Conservation (phyloP, 169 alveolate species). For the Cryptosporidium sp. region DNA sequence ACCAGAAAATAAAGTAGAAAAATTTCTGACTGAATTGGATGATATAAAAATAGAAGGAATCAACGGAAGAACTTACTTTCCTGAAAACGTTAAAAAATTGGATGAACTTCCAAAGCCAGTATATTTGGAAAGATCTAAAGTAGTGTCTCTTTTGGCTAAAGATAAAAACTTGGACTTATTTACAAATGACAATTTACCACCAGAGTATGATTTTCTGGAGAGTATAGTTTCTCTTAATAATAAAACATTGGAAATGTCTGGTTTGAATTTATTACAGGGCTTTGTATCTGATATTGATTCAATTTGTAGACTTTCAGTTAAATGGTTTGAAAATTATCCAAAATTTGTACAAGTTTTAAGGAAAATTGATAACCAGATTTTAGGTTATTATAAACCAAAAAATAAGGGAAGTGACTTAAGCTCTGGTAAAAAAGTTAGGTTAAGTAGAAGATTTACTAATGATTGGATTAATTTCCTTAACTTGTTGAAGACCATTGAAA, state of each 20-base stretch:
- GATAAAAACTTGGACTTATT: not conserved
- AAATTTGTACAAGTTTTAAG: constrained; percentile 38
- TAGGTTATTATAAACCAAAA: not conserved
- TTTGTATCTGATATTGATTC: constrained; percentile 50
- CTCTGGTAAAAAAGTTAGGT: not conserved
- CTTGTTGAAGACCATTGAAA: constrained; percentile 12
- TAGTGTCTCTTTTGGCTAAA: not conserved
- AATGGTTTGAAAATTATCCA: constrained; percentile 66
- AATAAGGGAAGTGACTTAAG: not conserved
- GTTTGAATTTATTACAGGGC: not conserved
- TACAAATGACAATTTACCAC: not conserved
- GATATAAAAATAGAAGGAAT: not conserved
- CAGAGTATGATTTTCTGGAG: not conserved
- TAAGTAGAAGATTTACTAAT: constrained; percentile 12
- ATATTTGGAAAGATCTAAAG: not conserved
- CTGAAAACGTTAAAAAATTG: not conserved
- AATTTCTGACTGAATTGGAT: not conserved
- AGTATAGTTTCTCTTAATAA: not conserved
- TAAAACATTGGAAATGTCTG: not conserved
- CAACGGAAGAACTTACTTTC: not conserved
- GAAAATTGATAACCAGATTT: not conserved
- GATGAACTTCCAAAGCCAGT: not conserved
- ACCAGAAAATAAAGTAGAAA: not conserved
- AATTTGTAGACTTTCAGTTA: constrained; percentile 35
- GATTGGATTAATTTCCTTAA: constrained; percentile 35